Base-by-base conservation (phyloP, 441 rosid genomes). In the Adansonia gregorii region DNA sequence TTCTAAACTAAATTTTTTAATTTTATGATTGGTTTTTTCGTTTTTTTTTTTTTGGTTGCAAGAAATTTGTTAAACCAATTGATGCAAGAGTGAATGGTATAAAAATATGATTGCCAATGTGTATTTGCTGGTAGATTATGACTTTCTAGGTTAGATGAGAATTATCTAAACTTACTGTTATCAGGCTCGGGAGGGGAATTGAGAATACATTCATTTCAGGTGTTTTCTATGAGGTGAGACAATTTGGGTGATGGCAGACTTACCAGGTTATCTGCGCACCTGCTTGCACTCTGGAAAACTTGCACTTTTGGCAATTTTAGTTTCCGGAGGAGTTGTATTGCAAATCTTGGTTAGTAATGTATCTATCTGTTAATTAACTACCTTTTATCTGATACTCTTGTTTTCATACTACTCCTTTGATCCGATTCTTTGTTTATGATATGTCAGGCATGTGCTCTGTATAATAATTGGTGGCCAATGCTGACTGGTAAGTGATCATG, bases 381-480 rank as follows among this genome's bases (percentile, higher is more conserved):
- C 48, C 45, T 56, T 15, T 11, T 63, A 43, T 43, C n/a, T 11
- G 24, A 58, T 41, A n/a, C 70, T 4, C 39, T 35, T 35, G 45
- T 19, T 22, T 8, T 48, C 2, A 24, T 51, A 15, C 20, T 54
- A 59, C 27, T 20, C 24, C 35, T 35, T 60, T 60, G 59, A 55
- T 73, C 73, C 84, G 2, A 67, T 56, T 39, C 73, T 10, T 70
- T 67, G 20, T 76, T 24, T 74, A 31, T 70, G 39, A 43, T 77
- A 73, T 85, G 68, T 77, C 87, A 93, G 99, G 98, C 99, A 55
- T 95, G 99, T 82, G 99, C 98, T 64, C 78, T 95, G 81, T 95
- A 89, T 75, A 67, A 92, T 84, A 95, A 95, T 60, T 95, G 99
- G 99, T 93, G 99, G 99, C 99, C 99, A 65, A 92, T 95, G 99